Base-by-base conservation (phyloP, 352 stramenopile genomes). In the Heterotrichella gracilis region DNA sequence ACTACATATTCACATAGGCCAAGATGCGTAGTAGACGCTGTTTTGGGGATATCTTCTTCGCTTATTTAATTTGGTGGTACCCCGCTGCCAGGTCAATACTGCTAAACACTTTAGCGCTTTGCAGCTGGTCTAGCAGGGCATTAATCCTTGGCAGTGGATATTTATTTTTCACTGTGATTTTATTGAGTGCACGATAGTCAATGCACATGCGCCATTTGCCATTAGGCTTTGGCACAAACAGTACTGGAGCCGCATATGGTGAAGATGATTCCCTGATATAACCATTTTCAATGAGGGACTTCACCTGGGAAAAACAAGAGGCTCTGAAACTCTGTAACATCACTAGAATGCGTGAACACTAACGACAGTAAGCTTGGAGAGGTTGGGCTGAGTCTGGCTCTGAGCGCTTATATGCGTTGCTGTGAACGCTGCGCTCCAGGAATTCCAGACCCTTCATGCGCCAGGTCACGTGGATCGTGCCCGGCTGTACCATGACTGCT, bases 241-340 rank as follows among this genome's bases (percentile, higher is more conserved):
- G 32, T 53, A 53, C 32, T n/a, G 32, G 32, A n/a, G 32, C 9
- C 32, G 32, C 32, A 9, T n/a, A 53, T n/a, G 32, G 32, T 53
- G 32, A 53, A 9, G 9, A n/a, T n/a, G 32, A 53, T 17, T 9
- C 9, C n/a, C 32, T 53, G 32, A 53, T 53, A n/a, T 53, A n/a
- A 53, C 32, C 32, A 53, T 53, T n/a, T 53, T 53, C 32, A 53
- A 53, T 53, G n/a, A n/a, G n/a, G n/a, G n/a, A n/a, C n/a, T n/a
- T n/a, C n/a, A n/a, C n/a, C n/a, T n/a, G n/a, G n/a, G n/a, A n/a
- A n/a, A n/a, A n/a, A n/a, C n/a, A n/a, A n/a, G n/a, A n/a, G n/a
- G n/a, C n/a, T n/a, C n/a, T n/a, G n/a, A n/a, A n/a, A n/a, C n/a
- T n/a, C n/a, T n/a, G n/a, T n/a, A n/a, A n/a, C n/a, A n/a, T n/a